Evolutionary conservation across 495 filamentous ascomycete species (phyloP).

Genomic region (Penicillium canescens): DNA sequence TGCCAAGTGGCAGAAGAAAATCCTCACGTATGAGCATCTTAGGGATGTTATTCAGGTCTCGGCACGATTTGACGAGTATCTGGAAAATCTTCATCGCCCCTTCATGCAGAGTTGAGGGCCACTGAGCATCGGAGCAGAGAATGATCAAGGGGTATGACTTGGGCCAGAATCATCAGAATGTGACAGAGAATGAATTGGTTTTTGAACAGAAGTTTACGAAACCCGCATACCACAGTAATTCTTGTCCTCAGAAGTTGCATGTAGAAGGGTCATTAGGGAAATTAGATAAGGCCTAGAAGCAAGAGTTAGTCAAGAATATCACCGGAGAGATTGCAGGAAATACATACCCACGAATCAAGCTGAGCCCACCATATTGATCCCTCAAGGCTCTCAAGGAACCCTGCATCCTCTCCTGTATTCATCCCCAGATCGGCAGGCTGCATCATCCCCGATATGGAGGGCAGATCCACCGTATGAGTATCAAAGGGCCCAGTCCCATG

Average conservation of each 20-base stretch:
- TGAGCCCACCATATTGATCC: constrained; percentile 38
- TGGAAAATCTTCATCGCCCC: constrained; percentile 1
- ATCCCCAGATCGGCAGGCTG: not conserved
- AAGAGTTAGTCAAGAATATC: not conserved
- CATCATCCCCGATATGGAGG: not conserved
- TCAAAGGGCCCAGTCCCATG: constrained; percentile 13
- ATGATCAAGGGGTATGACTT: not conserved
- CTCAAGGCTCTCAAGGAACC: constrained; percentile 31
- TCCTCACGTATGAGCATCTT: constrained; percentile 18
- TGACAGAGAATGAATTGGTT: not conserved
- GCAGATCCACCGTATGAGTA: constrained; percentile 10
- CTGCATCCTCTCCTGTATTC: constrained; percentile 4
- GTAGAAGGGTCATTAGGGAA: constrained; percentile 24
- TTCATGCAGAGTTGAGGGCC: not conserved
- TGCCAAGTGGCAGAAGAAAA: constrained; percentile 14
- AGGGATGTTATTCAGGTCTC: constrained; percentile 21
- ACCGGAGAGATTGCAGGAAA: not conserved
- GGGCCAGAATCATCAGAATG: not conserved
- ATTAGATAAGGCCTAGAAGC: constrained; percentile 26
- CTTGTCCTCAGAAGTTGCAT: constrained; percentile 8
- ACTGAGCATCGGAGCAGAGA: not conserved
- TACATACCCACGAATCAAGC: constrained; percentile 36
- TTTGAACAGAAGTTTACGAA: not conserved
- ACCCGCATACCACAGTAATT: not conserved
- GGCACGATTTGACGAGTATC: constrained; percentile 11